phyloP scores from a whole-genome alignment of 2,329 filamentous ascomycete species.

The Verticillium nonalfalfae region DNA sequence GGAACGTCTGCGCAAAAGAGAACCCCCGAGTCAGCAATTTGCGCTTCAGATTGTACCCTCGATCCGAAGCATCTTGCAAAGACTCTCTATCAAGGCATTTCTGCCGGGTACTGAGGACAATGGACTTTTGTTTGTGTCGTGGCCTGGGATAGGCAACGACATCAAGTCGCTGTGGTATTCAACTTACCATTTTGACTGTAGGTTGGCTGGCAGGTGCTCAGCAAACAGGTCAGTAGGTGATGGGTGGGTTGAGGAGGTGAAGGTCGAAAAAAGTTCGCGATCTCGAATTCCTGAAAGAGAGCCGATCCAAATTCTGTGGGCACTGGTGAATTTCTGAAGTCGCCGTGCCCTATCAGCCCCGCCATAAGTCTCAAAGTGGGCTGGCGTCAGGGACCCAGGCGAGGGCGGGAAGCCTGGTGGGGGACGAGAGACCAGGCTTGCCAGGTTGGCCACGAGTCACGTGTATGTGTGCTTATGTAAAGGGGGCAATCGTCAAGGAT shows the following conservation, averaged over 20 bases:
- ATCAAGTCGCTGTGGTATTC: slow-evolving; percentile 16
- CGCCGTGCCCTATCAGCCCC: slow-evolving; percentile 3
- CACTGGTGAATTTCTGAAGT: background rate
- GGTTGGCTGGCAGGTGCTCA: slow-evolving; percentile 26
- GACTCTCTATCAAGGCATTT: slow-evolving; percentile 57
- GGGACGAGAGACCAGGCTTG: slow-evolving; percentile 21
- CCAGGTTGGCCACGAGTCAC: slow-evolving; percentile 35
- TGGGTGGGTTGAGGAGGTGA: slow-evolving; percentile 16
- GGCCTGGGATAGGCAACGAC: background rate
- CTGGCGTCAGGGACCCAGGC: background rate
- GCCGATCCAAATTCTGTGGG: slow-evolving; percentile 30
- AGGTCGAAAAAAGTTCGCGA: slow-evolving; percentile 1
- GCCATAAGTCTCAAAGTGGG: slow-evolving; percentile 7
- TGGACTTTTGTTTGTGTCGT: background rate
- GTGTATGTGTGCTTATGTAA: slow-evolving; percentile 12
- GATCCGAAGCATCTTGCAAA: slow-evolving; percentile 98
- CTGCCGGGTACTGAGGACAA: slow-evolving; percentile 19
- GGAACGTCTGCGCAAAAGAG: slow-evolving; percentile 62
- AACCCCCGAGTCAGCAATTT: slow-evolving; percentile 97
- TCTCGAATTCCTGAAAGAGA: background rate
- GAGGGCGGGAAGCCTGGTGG: background rate
- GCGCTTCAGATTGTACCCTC: slow-evolving; percentile 78
- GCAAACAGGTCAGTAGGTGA: slow-evolving; percentile 9
- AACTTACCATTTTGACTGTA: slow-evolving; percentile 66
- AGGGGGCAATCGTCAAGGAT: background rate